Conservation (phyloP, 352 stramenopile species). For the Phytophthora pistaciae region DNA sequence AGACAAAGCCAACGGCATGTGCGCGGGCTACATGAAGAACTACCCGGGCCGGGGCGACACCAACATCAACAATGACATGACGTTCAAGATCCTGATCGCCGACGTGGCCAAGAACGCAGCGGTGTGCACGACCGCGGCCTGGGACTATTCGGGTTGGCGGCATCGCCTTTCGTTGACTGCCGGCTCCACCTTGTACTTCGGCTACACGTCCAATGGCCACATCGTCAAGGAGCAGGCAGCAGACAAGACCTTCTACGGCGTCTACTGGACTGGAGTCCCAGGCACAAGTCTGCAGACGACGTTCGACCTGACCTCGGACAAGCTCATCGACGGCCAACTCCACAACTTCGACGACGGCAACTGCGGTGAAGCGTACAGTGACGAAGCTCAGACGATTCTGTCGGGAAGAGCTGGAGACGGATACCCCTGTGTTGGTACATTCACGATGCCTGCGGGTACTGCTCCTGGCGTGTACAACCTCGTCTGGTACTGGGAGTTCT, state of each 20-base stretch:
- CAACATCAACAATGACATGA: slow-evolving; percentile 50
- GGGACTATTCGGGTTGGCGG: slow-evolving; percentile 52
- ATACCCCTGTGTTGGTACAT: slow-evolving; percentile 61
- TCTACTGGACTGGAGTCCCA: slow-evolving; percentile 65
- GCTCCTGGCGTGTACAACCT: slow-evolving; percentile 64
- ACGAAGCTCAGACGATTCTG: slow-evolving; percentile 47
- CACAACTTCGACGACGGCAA: slow-evolving; percentile 80
- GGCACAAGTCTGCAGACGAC: slow-evolving; percentile 51
- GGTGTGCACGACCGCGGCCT: slow-evolving; percentile 40
- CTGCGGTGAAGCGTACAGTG: slow-evolving; percentile 57
- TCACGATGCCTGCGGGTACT: slow-evolving; percentile 55
- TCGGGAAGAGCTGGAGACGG: slow-evolving; percentile 57
- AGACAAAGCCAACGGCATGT: slow-evolving; percentile 52
- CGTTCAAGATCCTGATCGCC: slow-evolving; percentile 66
- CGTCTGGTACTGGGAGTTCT: slow-evolving; percentile 82
- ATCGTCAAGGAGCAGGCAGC: slow-evolving; percentile 68
- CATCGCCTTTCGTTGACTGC: slow-evolving; percentile 48
- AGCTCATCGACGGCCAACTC: slow-evolving; percentile 68
- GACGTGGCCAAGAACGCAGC: slow-evolving; percentile 46
- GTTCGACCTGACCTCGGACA: slow-evolving; percentile 58
- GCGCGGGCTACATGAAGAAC: slow-evolving; percentile 73
- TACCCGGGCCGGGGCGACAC: slow-evolving; percentile 59
- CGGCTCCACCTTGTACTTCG: slow-evolving; percentile 65
- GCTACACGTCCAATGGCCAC: slow-evolving; percentile 75
- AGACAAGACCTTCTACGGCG: slow-evolving; percentile 60